Percentiles rank a stretch among this genome's conserved stretches.
Evolutionary conservation across 176 grass and related monocot genomes (phyloP).

Genomic region (Panicum miliaceum): DNA sequence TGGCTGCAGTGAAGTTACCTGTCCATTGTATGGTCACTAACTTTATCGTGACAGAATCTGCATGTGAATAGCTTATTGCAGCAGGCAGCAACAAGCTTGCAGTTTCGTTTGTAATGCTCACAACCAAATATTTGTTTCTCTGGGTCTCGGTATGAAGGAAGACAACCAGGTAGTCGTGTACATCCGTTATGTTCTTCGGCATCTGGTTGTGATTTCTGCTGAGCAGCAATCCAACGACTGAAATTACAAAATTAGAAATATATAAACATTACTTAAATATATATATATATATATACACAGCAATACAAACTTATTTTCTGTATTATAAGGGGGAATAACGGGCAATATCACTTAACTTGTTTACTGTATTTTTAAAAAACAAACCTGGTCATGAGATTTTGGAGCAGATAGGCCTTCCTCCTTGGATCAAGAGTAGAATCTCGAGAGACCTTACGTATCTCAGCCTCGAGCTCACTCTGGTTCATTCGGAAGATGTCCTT

Average conservation of each 20-base stretch:
- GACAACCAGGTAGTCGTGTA: constrained; percentile 48
- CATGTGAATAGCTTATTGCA: constrained; percentile 94
- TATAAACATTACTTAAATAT: not conserved
- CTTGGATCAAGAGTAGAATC: constrained; percentile 88
- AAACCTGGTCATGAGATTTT: constrained; percentile 98
- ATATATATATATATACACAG: too few relatives aligned
- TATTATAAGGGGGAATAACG: not conserved
- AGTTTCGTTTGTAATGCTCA: constrained; percentile 95
- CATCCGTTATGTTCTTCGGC: constrained; percentile 33
- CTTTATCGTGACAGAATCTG: constrained; percentile 93
- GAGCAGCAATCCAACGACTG: constrained; percentile 93
- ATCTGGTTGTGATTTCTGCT: constrained; percentile 65
- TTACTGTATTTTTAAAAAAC: not conserved
- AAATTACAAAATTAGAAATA: constrained; percentile 42
- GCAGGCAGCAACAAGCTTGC: constrained; percentile 84
- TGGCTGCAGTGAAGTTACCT: constrained; percentile 54
- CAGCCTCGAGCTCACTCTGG: constrained; percentile 82
- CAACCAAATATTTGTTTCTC: constrained; percentile 78
- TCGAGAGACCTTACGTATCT: constrained; percentile 85
- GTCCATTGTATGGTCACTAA: constrained; percentile 87
- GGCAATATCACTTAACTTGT: not conserved
- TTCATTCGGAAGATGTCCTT: constrained; percentile 98
- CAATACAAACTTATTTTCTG: constrained; percentile 1
- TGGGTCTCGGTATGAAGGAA: constrained; percentile 70
- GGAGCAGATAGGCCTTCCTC: constrained; percentile 91